Percentiles rank a stretch among this genome's conserved stretches.
These are phyloP conservation scores for Podospora appendiculata DNA, from an alignment of 495 filamentous ascomycete species.

Conservation along the genomic window DNA sequence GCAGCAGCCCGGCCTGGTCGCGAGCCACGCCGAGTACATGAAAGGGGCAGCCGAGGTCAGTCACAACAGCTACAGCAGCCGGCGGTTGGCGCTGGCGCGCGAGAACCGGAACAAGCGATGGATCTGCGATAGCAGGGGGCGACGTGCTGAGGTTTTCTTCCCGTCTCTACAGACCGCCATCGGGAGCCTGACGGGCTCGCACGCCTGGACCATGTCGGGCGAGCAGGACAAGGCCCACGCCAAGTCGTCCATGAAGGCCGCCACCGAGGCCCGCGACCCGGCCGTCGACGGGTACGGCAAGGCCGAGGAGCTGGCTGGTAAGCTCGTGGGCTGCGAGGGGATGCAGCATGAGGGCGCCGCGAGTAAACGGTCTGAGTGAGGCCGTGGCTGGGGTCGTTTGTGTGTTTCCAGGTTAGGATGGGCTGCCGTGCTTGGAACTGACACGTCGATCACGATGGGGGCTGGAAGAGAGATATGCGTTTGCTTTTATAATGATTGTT, in stretches of 20 bases:
- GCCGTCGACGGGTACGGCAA: conserved; percentile 32
- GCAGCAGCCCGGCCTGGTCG: conserved; percentile 30
- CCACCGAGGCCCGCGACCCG: conserved; percentile 31
- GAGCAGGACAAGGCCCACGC: conserved; percentile 40
- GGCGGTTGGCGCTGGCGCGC: too few relatives aligned
- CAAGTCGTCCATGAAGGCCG: conserved; percentile 31
- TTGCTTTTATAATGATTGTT: too few relatives aligned
- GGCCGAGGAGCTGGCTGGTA: conserved; percentile 35
- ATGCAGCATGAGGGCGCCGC: conserved; percentile 38
- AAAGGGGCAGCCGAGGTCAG: conserved; percentile 40
- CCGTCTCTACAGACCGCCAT: conserved; percentile 22
- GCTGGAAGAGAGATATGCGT: too few relatives aligned
- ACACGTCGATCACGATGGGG: too few relatives aligned
- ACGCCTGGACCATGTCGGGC: conserved; percentile 36
- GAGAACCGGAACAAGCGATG: background rate
- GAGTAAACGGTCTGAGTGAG: conserved; percentile 15
- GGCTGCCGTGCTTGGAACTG: too few relatives aligned
- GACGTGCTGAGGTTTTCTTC: background rate
- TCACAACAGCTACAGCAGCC: background rate
- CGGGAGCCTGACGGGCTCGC: conserved; percentile 33
- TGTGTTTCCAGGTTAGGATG: too few relatives aligned
- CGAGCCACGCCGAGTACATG: conserved; percentile 38
- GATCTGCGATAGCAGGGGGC: background rate
- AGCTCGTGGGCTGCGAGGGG: conserved; percentile 36
- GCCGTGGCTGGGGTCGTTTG: background rate